These are phyloP conservation scores for Acanthamoeba lenticulata DNA, from an alignment of 208 protist species.

Conservation along the genomic window DNA sequence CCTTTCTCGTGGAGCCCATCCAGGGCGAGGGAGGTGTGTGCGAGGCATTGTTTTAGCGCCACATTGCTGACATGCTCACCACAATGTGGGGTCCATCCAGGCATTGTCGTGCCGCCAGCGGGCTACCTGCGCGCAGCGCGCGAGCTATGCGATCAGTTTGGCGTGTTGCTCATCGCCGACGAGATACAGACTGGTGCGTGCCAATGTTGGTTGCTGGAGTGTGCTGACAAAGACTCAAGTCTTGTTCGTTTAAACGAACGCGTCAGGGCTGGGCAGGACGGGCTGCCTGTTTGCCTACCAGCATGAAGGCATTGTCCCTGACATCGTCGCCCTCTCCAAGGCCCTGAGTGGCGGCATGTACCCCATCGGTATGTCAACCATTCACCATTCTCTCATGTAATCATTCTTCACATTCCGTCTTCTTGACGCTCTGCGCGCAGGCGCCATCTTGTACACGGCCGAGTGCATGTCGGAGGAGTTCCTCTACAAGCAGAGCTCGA, in stretches of 20 bases:
- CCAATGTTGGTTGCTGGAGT: not conserved
- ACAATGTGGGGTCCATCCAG: too few species aligned
- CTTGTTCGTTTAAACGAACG: not conserved
- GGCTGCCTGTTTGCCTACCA: slow-evolving; percentile 84
- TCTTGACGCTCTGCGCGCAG: too few species aligned
- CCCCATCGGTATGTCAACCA: slow-evolving; percentile 83
- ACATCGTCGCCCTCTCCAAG: slow-evolving; percentile 92
- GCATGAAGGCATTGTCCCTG: slow-evolving; percentile 83
- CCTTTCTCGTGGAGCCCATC: slow-evolving; percentile 94
- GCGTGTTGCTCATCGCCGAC: slow-evolving; percentile 89
- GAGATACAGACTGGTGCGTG: slow-evolving; percentile 89
- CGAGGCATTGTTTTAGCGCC: too few species aligned
- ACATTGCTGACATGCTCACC: too few species aligned
- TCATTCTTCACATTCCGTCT: too few species aligned
- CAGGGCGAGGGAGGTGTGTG: slow-evolving; percentile 96
- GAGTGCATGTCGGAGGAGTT: not conserved
- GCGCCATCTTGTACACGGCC: slow-evolving; percentile 3
- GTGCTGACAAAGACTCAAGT: not conserved
- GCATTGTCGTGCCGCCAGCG: slow-evolving; percentile 87
- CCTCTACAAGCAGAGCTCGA: slow-evolving; percentile 52
- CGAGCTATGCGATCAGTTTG: slow-evolving; percentile 88
- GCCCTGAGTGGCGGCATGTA: slow-evolving; percentile 92
- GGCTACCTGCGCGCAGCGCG: slow-evolving; percentile 84
- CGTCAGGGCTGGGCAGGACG: slow-evolving; percentile 81
- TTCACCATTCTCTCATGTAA: too few species aligned